Conservation (phyloP, 257 asterid species). For the Verbascum thapsus region DNA sequence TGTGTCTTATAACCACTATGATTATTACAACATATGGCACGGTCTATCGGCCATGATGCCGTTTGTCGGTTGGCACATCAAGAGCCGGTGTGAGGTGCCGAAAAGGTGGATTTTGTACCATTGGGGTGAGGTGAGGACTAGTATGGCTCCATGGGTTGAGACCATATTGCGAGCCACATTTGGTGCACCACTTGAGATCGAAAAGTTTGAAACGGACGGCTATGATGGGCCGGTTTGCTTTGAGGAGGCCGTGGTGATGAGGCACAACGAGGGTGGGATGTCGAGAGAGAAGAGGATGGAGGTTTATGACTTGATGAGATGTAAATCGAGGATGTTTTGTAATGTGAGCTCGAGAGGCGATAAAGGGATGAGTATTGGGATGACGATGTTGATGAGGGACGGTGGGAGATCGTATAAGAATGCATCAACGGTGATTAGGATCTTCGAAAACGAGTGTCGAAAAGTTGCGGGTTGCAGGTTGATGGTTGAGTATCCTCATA, state of each 20-base stretch:
- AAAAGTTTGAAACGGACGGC: constrained; percentile 25
- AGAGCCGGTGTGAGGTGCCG: constrained; percentile 47
- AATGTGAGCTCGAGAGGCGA: constrained; percentile 34
- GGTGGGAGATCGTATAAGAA: constrained; percentile 69
- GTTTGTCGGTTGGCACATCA: constrained; percentile 65
- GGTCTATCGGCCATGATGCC: constrained; percentile 69
- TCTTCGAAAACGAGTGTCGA: constrained; percentile 54
- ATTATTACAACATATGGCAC: constrained; percentile 76
- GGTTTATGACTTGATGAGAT: constrained; percentile 65
- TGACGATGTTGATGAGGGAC: constrained; percentile 65
- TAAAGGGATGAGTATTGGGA: constrained; percentile 41
- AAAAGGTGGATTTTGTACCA: constrained; percentile 62
- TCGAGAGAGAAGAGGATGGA: constrained; percentile 52
- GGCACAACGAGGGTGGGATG: constrained; percentile 78
- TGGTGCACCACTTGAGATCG: constrained; percentile 40
- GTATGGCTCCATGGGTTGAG: constrained; percentile 65
- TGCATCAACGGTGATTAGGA: constrained; percentile 46
- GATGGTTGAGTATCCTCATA: constrained; percentile 56
- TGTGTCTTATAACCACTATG: constrained; percentile 62
- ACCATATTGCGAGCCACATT: constrained; percentile 52
- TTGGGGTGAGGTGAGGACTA: constrained; percentile 67
- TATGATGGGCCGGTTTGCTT: constrained; percentile 40
- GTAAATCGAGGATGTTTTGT: constrained; percentile 59
- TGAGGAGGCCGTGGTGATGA: constrained; percentile 70
- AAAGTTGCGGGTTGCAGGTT: constrained; percentile 60